These are phyloP conservation scores for Pseudonitzschia multistriata DNA, from an alignment of 108 stramenopile species.

Conservation along the genomic window DNA sequence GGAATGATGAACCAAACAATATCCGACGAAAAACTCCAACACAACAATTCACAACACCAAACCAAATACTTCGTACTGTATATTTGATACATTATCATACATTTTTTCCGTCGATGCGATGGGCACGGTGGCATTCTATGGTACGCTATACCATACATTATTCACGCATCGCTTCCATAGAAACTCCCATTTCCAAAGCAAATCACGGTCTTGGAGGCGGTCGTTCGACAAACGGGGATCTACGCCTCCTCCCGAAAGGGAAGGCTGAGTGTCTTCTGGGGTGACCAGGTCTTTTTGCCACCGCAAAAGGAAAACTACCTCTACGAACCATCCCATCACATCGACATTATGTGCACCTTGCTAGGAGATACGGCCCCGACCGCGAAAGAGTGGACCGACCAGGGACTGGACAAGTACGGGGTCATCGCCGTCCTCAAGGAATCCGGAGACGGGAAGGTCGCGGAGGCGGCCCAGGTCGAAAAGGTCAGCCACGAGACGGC, in stretches of 20 bases:
- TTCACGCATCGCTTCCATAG: too few species aligned
- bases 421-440: slow-evolving; percentile 87
- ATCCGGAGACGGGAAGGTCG: slow-evolving; percentile 38
- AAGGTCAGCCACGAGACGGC: slow-evolving; percentile 98
- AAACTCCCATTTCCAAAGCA: slow-evolving; percentile 88
- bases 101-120: too few species aligned
- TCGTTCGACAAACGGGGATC: slow-evolving; percentile 95
- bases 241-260: slow-evolving; percentile 93
- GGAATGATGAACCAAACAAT: too few species aligned
- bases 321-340: slow-evolving; percentile 88
- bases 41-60: too few species aligned
- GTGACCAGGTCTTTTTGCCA: slow-evolving; percentile 97
- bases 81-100: too few species aligned
- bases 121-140: too few species aligned
- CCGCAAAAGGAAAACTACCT: slow-evolving; percentile 55
- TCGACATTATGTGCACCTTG: slow-evolving; percentile 96
- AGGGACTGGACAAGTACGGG: slow-evolving; percentile 97
- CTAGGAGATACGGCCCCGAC: slow-evolving; percentile 85
- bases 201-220: slow-evolving; percentile 95
- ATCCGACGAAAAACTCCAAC: too few species aligned
- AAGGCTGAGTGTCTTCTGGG: slow-evolving; percentile 96
- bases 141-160: too few species aligned
- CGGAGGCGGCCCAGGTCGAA: slow-evolving; percentile 97
- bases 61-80: too few species aligned
- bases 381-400: slow-evolving; percentile 86